Evolutionary conservation across 176 grass and related monocot genomes (phyloP).

Genomic region (Chloris gayana): DNA sequence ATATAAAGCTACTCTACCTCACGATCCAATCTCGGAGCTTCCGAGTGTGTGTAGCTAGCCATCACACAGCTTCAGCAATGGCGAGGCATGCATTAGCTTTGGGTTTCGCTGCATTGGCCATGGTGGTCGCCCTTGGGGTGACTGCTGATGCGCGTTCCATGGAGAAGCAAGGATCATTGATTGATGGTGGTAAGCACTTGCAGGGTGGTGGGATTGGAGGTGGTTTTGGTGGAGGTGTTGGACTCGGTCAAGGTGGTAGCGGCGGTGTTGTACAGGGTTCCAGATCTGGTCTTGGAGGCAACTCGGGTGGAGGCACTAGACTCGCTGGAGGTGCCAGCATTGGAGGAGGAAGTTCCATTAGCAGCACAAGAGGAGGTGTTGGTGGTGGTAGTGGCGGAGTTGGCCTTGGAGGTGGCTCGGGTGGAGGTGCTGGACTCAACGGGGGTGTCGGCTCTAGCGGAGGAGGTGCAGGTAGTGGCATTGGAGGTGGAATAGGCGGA

Average conservation of each 20-base stretch:
- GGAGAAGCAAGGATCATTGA: neutral
- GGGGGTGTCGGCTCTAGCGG: too few species aligned
- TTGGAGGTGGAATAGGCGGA: too few species aligned
- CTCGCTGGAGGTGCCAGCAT: too few species aligned
- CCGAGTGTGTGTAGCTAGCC: too few species aligned
- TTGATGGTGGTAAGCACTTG: neutral
- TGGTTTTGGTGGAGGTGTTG: neutral
- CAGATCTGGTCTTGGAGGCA: too few species aligned
- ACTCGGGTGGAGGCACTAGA: too few species aligned
- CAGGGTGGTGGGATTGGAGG: neutral
- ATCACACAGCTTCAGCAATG: neutral
- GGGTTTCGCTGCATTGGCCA: neutral
- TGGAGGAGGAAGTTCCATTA: too few species aligned
- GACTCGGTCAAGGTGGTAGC: neutral
- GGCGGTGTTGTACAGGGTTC: neutral
- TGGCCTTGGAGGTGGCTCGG: too few species aligned
- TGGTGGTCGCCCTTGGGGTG: neutral
- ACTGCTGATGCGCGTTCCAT: neutral
- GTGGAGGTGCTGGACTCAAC: neutral
- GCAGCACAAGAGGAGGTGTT: too few species aligned
- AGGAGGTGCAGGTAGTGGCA: too few species aligned
- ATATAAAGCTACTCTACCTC: neutral
- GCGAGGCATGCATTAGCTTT: neutral
- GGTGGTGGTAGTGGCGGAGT: too few species aligned
- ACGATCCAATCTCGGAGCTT: neutral